Percentiles rank a stretch among this genome's conserved stretches.
Conservation (phyloP, 2,329 filamentous ascomycete genomes). For the Phialophora chinensis region DNA sequence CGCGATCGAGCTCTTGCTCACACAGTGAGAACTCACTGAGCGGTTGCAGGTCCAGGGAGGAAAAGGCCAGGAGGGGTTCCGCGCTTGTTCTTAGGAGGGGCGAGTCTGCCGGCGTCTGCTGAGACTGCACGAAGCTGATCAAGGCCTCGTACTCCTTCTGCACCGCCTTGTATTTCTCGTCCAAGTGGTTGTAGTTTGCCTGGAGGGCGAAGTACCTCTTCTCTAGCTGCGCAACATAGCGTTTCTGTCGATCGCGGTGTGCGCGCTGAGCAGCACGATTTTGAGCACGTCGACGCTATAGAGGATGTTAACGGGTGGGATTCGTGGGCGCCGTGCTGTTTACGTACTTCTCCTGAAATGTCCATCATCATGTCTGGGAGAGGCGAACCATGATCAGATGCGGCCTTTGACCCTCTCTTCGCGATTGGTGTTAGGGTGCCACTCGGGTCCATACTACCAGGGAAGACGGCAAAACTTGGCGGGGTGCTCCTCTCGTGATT, state of each 20-base stretch:
- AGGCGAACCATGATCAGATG: background rate
- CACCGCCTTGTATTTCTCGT: constrained; percentile 13
- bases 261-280: constrained; percentile 18
- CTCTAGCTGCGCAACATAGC: constrained; percentile 14
- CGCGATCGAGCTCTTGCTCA: constrained; percentile 9
- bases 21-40: background rate
- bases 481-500: background rate
- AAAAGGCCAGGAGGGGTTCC: background rate
- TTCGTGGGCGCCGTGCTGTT: background rate
- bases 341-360: constrained; percentile 15
- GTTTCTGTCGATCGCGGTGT: constrained; percentile 18
- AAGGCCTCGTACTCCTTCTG: constrained; percentile 13
- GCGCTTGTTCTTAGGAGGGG: background rate
- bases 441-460: background rate
- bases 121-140: constrained; percentile 4
- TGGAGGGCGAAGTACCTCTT: constrained; percentile 16
- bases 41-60: background rate
- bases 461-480: background rate
- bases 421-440: background rate
- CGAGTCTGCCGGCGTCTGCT: background rate
- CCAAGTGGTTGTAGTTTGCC: constrained; percentile 13
- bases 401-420: background rate
- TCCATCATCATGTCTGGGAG: constrained; percentile 2
- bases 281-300: constrained; percentile 17
- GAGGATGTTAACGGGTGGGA: background rate